These are phyloP conservation scores for Carnegiea gigantea DNA, from an alignment of 179 eudicot genomes.

Conservation along the genomic window DNA sequence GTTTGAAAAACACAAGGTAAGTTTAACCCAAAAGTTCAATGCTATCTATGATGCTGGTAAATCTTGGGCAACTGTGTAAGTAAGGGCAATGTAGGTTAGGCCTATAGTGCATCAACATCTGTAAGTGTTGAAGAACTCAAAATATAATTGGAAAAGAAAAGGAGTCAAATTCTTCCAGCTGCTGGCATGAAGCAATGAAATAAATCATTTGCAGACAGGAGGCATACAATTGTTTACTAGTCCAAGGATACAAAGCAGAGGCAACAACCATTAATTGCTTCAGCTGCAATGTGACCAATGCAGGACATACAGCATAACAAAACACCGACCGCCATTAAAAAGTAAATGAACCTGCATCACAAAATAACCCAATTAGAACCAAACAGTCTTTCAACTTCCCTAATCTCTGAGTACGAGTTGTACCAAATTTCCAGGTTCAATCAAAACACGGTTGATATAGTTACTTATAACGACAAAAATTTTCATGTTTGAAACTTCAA, in stretches of 20 bases:
- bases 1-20: neutral
- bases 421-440: neutral
- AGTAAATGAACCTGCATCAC: slow-evolving; percentile 72
- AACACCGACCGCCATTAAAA: slow-evolving; percentile 62
- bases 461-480: neutral
- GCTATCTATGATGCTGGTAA: neutral
- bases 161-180: neutral
- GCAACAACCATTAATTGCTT: slow-evolving; percentile 75
- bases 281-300: slow-evolving; percentile 83
- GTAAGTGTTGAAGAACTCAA: neutral
- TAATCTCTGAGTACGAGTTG: neutral
- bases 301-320: slow-evolving; percentile 55
- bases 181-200: neutral
- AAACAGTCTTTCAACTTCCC: neutral
- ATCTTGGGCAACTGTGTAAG: neutral
- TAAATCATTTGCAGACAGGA: slow-evolving; percentile 9
- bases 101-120: neutral
- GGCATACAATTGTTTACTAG: neutral
- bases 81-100: neutral
- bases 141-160: neutral
- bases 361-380: slow-evolving; percentile 3
- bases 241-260: slow-evolving; percentile 81
- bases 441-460: neutral
- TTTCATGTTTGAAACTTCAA: neutral
- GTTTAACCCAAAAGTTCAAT: neutral